Conservation (phyloP, 352 stramenopile genomes). For the Elongisporangium prolatum region DNA sequence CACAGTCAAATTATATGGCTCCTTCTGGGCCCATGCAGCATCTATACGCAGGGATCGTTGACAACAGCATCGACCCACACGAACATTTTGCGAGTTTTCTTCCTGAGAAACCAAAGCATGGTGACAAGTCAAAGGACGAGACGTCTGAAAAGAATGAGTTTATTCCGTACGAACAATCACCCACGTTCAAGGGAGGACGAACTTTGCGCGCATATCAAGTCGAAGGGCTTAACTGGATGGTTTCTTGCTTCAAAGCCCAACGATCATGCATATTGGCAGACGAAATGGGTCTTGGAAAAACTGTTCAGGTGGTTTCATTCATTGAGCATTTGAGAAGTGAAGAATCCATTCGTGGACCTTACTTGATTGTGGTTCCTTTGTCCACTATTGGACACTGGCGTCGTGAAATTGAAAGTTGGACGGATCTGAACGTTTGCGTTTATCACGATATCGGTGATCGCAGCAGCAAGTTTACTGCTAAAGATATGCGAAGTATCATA, state of each 20-base stretch:
- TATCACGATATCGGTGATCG: slow-evolving; percentile 95
- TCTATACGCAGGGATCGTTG: slow-evolving; percentile 81
- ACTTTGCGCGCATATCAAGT: slow-evolving; percentile 83
- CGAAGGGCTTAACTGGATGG: slow-evolving; percentile 88
- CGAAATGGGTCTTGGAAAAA: slow-evolving; percentile 94
- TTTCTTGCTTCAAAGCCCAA: slow-evolving; percentile 83
- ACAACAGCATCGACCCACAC: slow-evolving; percentile 87
- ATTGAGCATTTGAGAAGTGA: slow-evolving; percentile 86
- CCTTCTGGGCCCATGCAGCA: slow-evolving; percentile 85
- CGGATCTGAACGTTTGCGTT: slow-evolving; percentile 98
- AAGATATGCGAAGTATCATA: slow-evolving; percentile 85
- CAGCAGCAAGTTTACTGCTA: slow-evolving; percentile 74
- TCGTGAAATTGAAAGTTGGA: slow-evolving; percentile 89
- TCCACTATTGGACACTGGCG: slow-evolving; percentile 88
- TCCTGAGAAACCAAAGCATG: slow-evolving; percentile 24
- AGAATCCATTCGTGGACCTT: slow-evolving; percentile 80
- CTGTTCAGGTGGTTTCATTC: slow-evolving; percentile 93
- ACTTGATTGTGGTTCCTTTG: slow-evolving; percentile 82
- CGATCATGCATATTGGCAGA: slow-evolving; percentile 88
- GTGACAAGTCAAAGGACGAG: slow-evolving; percentile 8
- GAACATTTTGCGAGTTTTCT: slow-evolving; percentile 88
- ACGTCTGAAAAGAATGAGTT: slow-evolving; percentile 57
- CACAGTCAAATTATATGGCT: slow-evolving; percentile 59
- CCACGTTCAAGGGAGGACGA: slow-evolving; percentile 82
- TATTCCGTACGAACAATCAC: slow-evolving; percentile 86